Percentiles rank a stretch among this genome's conserved stretches.
phyloP scores from a whole-genome alignment of 2,329 filamentous ascomycete genomes.

The Lasiodiplodia theobromae region DNA sequence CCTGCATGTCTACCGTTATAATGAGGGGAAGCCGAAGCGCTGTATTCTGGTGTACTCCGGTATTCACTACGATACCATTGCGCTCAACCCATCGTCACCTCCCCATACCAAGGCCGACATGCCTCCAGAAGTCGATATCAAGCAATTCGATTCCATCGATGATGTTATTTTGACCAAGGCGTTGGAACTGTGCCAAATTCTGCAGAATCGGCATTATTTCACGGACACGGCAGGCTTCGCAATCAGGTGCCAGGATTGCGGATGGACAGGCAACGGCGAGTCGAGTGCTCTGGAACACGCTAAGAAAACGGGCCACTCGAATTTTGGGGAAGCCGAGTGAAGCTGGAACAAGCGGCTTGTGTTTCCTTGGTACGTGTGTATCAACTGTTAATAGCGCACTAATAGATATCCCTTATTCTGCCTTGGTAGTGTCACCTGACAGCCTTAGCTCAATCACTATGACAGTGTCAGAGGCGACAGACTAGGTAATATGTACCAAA shows the following conservation, averaged over 20 bases:
- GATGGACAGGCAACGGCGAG: slow-evolving; percentile 72
- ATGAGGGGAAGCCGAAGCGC: slow-evolving; percentile 72
- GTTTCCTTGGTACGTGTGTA: background rate
- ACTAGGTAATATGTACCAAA: background rate
- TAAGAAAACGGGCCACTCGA: slow-evolving; percentile 64
- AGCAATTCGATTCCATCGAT: slow-evolving; percentile 70
- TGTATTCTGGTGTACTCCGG: slow-evolving; percentile 89
- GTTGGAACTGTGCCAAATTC: slow-evolving; percentile 57
- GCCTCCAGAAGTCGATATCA: slow-evolving; percentile 79
- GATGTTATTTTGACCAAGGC: slow-evolving; percentile 66
- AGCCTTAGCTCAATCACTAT: background rate
- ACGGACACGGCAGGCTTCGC: slow-evolving; percentile 85
- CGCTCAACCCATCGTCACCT: slow-evolving; percentile 67
- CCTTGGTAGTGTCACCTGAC: background rate
- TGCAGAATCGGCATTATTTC: slow-evolving; percentile 80
- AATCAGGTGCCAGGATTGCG: slow-evolving; percentile 78
- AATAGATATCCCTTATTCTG: slow-evolving; percentile 5
- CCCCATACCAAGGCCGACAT: slow-evolving; percentile 63
- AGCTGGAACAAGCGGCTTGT: background rate
- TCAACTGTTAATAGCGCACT: slow-evolving; percentile 1
- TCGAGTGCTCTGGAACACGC: slow-evolving; percentile 69
- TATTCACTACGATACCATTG: slow-evolving; percentile 92
- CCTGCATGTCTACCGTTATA: slow-evolving; percentile 74
- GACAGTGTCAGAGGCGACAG: background rate
- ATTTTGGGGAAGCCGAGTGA: slow-evolving; percentile 57